Base-by-base conservation (phyloP, 2,329 filamentous ascomycete genomes). In the Rosellinia necatrix region DNA sequence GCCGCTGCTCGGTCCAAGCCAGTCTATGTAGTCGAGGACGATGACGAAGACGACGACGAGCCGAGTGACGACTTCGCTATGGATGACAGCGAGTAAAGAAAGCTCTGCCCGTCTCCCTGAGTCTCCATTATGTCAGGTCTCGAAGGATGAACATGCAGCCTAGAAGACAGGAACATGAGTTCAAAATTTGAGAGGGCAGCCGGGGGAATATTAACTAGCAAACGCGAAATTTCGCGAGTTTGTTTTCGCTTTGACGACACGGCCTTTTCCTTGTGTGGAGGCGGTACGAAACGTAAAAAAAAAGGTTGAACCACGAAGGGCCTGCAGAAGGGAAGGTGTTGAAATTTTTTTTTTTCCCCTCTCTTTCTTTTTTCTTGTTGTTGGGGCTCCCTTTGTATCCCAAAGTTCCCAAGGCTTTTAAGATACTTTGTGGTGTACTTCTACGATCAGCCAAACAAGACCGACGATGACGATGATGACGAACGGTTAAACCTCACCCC, bases 51-150 rank as follows among this genome's bases (percentile, higher is more conserved):
- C 2, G 67, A 67, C 10, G 68, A 69, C 7, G 72, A 74, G 2
- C 72, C 74, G 57, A 77, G 74, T 47, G 77, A 80, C 38, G 78
- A 79, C 54, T 81, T 80, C 56, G 75, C 74, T 42, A 74, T 79
- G 70, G 77, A 79, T 53, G 76, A 78, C 17, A 70, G 70, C 59
- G 71, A 74, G 34, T 74, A 58, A 71, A 74, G 34, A 73, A 58
- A 68, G 51, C 49, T 34, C 41, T 15, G 8, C 21, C 51, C 5
- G 10, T n/a, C n/a, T n/a, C n/a, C n/a, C n/a, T n/a, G n/a, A n/a
- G n/a, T n/a, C n/a, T n/a, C n/a, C n/a, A n/a, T n/a, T n/a, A n/a
- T n/a, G n/a, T n/a, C n/a, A n/a, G n/a, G n/a, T n/a, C n/a, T n/a
- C n/a, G n/a, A n/a, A n/a, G n/a, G n/a, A n/a, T n/a, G n/a, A n/a